These are phyloP conservation scores for Aschersonia sp. DNA, from an alignment of 2,329 filamentous ascomycete genomes.

Conservation along the genomic window DNA sequence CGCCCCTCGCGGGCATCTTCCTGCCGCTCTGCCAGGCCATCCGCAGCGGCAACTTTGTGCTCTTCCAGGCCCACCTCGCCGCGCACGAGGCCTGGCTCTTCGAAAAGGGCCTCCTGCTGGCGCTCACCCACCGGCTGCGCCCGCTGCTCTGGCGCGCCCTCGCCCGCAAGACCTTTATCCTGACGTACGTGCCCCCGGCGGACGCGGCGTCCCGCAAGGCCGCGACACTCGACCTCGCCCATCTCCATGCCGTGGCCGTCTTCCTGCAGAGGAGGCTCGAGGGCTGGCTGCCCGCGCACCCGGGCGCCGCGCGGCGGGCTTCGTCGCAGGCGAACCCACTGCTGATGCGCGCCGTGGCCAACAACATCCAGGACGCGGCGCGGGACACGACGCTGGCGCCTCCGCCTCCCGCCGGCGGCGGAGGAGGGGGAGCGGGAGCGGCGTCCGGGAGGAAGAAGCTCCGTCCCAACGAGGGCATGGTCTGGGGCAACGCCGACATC, in stretches of 20 bases:
- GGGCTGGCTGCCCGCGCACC: slow-evolving; percentile 32
- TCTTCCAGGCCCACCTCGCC: slow-evolving; percentile 57
- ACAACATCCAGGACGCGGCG: slow-evolving; percentile 22
- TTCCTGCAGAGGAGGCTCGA: slow-evolving; percentile 52
- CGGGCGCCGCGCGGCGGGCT: slow-evolving; percentile 15
- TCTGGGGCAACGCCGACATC: slow-evolving; percentile 49
- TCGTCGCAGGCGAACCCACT: slow-evolving; percentile 32
- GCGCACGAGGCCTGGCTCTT: slow-evolving; percentile 59
- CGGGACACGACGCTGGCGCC: slow-evolving; percentile 28
- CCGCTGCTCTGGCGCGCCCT: slow-evolving; percentile 75
- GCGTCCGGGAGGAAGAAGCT: slow-evolving; percentile 29
- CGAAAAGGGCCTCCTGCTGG: slow-evolving; percentile 58
- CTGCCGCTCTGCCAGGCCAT: slow-evolving; percentile 60
- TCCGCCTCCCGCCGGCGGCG: slow-evolving; percentile 11
- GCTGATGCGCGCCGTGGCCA: slow-evolving; percentile 36
- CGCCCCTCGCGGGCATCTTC: slow-evolving; percentile 41
- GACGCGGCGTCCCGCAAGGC: slow-evolving; percentile 44
- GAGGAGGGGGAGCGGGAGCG: too few relatives aligned
- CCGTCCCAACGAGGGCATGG: slow-evolving; percentile 41
- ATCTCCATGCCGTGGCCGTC: slow-evolving; percentile 48
- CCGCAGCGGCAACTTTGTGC: slow-evolving; percentile 55
- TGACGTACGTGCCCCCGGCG: slow-evolving; percentile 56
- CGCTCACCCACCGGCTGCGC: slow-evolving; percentile 63
- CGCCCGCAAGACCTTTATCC: slow-evolving; percentile 60
- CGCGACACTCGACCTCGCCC: slow-evolving; percentile 58